Evolutionary conservation across 2,329 filamentous ascomycete species (phyloP).

Genomic region (Pseudogymnoascus sp.): DNA sequence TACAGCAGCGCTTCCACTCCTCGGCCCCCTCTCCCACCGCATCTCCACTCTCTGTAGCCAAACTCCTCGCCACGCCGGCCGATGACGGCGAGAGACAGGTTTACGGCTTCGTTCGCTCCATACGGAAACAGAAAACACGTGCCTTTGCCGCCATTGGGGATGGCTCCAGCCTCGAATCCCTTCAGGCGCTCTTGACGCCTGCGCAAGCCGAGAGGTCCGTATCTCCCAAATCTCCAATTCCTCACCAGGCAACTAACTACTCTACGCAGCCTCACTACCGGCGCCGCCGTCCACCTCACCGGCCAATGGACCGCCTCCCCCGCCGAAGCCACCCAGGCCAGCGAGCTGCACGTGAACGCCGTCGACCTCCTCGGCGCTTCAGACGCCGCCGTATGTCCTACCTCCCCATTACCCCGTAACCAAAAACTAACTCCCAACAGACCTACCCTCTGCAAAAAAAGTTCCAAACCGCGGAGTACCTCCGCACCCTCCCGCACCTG

Average conservation of each 20-base stretch:
- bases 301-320: conserved; percentile 71
- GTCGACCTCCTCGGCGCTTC: conserved; percentile 69
- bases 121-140: conserved; percentile 76
- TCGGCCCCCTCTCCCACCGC: conserved; percentile 24
- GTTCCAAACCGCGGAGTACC: conserved; percentile 82
- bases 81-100: conserved; percentile 49
- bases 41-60: conserved; percentile 43
- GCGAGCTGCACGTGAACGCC: conserved; percentile 70
- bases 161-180: conserved; percentile 69
- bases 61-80: conserved; percentile 46
- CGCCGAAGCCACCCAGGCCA: conserved; percentile 58
- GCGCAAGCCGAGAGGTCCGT: conserved; percentile 23
- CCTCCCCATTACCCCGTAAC: background rate
- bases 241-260: conserved; percentile 11
- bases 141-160: conserved; percentile 83
- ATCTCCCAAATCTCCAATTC: conserved; percentile 10
- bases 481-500: conserved; percentile 82
- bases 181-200: conserved; percentile 49
- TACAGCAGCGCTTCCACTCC: conserved; percentile 17
- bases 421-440: conserved; percentile 38
- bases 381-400: conserved; percentile 64
- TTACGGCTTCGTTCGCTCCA: conserved; percentile 74
- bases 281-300: conserved; percentile 68
- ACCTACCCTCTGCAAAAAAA: conserved; percentile 94
- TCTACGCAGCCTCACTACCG: conserved; percentile 63